Percentiles rank a stretch among this genome's conserved stretches.
These are phyloP conservation scores for Hymenoscyphus albidus DNA, from an alignment of 2,329 filamentous ascomycete species.

Conservation along the genomic window DNA sequence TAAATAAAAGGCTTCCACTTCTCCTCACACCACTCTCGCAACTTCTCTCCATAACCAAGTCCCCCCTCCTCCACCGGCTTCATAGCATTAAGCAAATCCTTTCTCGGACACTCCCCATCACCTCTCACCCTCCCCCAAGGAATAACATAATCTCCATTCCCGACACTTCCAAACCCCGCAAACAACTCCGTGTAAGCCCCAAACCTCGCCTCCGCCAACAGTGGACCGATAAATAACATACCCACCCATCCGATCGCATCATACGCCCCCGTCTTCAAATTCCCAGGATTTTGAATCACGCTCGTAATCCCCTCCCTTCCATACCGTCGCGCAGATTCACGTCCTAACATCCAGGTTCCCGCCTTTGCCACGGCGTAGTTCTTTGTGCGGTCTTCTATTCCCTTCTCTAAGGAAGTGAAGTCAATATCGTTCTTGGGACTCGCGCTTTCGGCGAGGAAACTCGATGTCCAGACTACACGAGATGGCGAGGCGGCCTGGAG, in stretches of 20 bases:
- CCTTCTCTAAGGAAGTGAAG: slow-evolving; percentile 15
- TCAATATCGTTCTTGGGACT: slow-evolving; percentile 15
- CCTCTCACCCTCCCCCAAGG: slow-evolving; percentile 14
- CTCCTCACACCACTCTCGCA: slow-evolving; percentile 3
- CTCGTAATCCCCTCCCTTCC: slow-evolving; percentile 13
- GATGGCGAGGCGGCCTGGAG: slow-evolving; percentile 26
- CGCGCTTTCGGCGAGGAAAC: slow-evolving; percentile 22
- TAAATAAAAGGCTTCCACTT: neutral
- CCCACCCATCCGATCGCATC: neutral
- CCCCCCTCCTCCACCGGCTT: neutral
- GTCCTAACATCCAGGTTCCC: slow-evolving; percentile 16
- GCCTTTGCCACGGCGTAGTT: slow-evolving; percentile 22
- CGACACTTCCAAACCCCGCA: slow-evolving; percentile 13
- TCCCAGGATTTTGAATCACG: slow-evolving; percentile 22
- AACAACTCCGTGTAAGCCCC: slow-evolving; percentile 25
- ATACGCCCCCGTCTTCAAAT: slow-evolving; percentile 17
- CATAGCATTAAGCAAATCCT: slow-evolving; percentile 8
- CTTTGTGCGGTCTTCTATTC: neutral
- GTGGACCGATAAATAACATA: slow-evolving; percentile 7
- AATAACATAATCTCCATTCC: slow-evolving; percentile 18
- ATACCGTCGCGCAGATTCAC: slow-evolving; percentile 14
- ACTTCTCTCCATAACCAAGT: neutral
- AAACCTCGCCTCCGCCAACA: slow-evolving; percentile 12
- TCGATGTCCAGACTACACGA: slow-evolving; percentile 33
- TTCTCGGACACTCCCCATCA: neutral